Percentiles rank a stretch among this genome's conserved stretches.
phyloP scores from a whole-genome alignment of 2,329 filamentous ascomycete genomes.

The Ophiostoma tasmaniense region DNA sequence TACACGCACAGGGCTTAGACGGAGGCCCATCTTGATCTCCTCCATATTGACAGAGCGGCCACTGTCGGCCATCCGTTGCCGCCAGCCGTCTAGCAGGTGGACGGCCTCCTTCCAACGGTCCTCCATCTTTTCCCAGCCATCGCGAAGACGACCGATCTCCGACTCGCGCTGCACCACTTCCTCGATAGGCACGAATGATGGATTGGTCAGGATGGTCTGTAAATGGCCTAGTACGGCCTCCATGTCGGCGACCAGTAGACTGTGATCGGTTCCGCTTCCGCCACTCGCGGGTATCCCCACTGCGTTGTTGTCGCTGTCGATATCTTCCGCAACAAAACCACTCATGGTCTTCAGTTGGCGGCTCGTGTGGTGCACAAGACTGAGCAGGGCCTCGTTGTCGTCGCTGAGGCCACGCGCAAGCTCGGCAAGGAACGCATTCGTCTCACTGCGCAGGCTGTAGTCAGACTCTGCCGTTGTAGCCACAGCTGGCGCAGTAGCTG shows the following conservation, averaged over 20 bases:
- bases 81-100: conserved; percentile 85
- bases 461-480: conserved; percentile 28
- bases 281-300: conserved; percentile 12
- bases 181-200: conserved; percentile 90
- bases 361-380: conserved; percentile 62
- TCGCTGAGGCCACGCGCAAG: conserved; percentile 76
- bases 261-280: conserved; percentile 31
- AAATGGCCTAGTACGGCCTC: conserved; percentile 73
- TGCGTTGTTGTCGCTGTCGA: conserved; percentile 18
- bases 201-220: conserved; percentile 78
- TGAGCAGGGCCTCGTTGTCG: conserved; percentile 79
- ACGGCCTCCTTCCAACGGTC: conserved; percentile 82
- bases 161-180: conserved; percentile 90
- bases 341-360: conserved; percentile 62
- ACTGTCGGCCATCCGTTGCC: conserved; percentile 65
- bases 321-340: conserved; percentile 34
- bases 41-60: conserved; percentile 62
- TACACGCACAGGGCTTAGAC: conserved; percentile 51
- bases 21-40: conserved; percentile 59
- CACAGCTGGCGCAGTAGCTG: background rate
- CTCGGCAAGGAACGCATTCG: conserved; percentile 81
- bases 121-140: conserved; percentile 93
- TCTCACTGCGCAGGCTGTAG: conserved; percentile 73
- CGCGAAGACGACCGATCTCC: conserved; percentile 73
- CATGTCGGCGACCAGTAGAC: conserved; percentile 64